Percentiles rank a stretch among this genome's conserved stretches.
Evolutionary conservation across 1,284 basidiomycete species (phyloP).

Genomic region (Anthracocystis walkeri): DNA sequence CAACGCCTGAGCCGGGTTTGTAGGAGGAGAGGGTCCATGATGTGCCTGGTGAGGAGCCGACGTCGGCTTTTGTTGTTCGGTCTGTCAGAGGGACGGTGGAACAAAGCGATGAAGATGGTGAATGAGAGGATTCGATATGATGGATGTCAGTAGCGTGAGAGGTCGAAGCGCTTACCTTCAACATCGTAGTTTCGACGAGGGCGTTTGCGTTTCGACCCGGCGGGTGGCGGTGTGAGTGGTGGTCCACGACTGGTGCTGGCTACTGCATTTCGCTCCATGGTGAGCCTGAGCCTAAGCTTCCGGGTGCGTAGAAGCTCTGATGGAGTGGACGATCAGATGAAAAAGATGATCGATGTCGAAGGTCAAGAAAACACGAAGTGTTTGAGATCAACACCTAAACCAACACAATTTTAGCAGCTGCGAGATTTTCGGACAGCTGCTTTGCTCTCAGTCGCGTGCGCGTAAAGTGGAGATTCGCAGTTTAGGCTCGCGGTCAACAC

Average conservation of each 20-base stretch:
- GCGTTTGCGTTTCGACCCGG: conserved; percentile 19
- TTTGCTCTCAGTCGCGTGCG: conserved; percentile 20
- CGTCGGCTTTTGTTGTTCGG: conserved; percentile 58
- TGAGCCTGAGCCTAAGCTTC: background rate
- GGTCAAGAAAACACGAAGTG: no score
- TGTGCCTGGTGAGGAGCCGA: conserved; percentile 72
- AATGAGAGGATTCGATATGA: background rate
- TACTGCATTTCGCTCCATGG: conserved; percentile 20
- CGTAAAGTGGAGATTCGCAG: conserved; percentile 22
- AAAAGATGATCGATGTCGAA: background rate
- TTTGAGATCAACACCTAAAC: conserved; percentile 1
- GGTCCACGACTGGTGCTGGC: conserved; percentile 25
- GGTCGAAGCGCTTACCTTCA: conserved; percentile 20
- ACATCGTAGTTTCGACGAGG: conserved; percentile 37
- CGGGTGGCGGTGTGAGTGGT: background rate
- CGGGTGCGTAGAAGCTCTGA: background rate
- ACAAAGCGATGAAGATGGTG: background rate
- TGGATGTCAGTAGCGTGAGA: background rate
- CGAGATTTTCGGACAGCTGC: background rate
- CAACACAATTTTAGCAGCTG: conserved; percentile 6
- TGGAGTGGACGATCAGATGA: background rate
- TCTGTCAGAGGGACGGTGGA: conserved; percentile 32
- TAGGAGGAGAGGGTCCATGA: conserved; percentile 97
- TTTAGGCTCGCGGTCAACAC: background rate
- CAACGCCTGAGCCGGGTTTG: conserved; percentile 95